Conservation (phyloP, 192 early-diverging fungal species). For the Coemansia sp. region DNA sequence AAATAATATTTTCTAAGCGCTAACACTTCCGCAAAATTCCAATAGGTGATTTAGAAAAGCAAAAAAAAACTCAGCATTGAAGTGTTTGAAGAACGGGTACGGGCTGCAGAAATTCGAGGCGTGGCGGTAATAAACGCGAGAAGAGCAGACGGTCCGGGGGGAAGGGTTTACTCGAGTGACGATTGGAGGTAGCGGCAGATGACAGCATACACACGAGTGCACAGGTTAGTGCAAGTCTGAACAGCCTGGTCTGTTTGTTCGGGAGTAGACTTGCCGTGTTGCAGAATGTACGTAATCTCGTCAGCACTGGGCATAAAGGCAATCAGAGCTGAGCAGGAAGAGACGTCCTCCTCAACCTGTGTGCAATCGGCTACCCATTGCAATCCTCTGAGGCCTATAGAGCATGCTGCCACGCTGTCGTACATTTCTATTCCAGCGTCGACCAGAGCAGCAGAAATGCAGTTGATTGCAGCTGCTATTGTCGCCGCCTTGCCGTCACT, state of each 20-base stretch:
- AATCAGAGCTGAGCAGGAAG: constrained; percentile 30
- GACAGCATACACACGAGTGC: constrained; percentile 48
- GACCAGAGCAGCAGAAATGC: constrained; percentile 52
- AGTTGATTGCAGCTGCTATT: constrained; percentile 51
- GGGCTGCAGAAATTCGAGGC: background rate
- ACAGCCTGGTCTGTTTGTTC: constrained; percentile 45
- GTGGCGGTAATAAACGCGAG: no score
- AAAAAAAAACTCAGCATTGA: background rate
- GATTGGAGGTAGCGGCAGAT: constrained; percentile 44
- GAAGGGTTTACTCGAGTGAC: constrained; percentile 20
- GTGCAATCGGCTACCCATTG: constrained; percentile 46
- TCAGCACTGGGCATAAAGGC: constrained; percentile 51
- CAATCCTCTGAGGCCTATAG: constrained; percentile 28
- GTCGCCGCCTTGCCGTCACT: constrained; percentile 55
- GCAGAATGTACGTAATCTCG: constrained; percentile 49
- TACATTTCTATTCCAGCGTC: constrained; percentile 56
- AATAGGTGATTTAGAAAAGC: no score
- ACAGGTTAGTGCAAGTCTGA: constrained; percentile 30
- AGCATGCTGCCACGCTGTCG: constrained; percentile 53
- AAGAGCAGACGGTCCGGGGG: no score
- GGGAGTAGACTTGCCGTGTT: constrained; percentile 43
- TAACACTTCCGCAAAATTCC: no score
- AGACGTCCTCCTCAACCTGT: constrained; percentile 39
- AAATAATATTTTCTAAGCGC: no score
- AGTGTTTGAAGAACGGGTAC: background rate